Percentiles rank a stretch among this genome's conserved stretches.
These are phyloP conservation scores for Pyrenophora graminea DNA, from an alignment of 2,329 filamentous ascomycete genomes.

Conservation along the genomic window DNA sequence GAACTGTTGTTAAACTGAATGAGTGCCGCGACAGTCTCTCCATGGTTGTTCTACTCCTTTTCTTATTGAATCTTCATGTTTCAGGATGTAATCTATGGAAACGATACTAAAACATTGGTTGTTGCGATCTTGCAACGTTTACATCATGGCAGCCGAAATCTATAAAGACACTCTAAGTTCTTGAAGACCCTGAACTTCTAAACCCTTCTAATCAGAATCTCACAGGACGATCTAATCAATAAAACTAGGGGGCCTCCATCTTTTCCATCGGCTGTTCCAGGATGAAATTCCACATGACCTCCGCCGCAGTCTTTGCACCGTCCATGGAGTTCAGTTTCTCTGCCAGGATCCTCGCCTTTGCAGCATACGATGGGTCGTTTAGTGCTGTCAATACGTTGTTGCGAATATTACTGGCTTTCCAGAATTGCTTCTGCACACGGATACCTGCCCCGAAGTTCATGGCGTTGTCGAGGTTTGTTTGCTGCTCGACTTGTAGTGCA, in stretches of 20 bases:
- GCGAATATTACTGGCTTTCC: conserved; percentile 37
- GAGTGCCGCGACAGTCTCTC: no score
- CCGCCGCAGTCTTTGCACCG: conserved; percentile 34
- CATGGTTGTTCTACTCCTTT: no score
- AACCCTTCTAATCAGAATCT: no score
- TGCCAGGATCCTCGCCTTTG: conserved; percentile 28
- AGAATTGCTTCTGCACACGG: conserved; percentile 34
- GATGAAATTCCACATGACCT: conserved; percentile 41
- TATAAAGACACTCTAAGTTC: no score
- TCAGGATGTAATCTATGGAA: no score
- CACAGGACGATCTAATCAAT: no score
- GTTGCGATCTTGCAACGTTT: no score
- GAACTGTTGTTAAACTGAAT: no score
- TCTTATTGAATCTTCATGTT: no score
- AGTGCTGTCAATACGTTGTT: conserved; percentile 30
- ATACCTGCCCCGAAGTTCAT: conserved; percentile 40
- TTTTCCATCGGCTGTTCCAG: conserved; percentile 25
- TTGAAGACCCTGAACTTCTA: no score
- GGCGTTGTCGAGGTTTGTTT: conserved; percentile 42
- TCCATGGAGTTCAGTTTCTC: conserved; percentile 37
- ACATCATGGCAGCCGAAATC: no score
- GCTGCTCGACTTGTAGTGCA: conserved; percentile 40
- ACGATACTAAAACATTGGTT: no score
- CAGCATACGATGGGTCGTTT: conserved; percentile 30
- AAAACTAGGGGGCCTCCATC: conserved; percentile 3